Evolutionary conservation across 1,139 yeast species (phyloP).

Genomic region (Yamadazyma siamensis): DNA sequence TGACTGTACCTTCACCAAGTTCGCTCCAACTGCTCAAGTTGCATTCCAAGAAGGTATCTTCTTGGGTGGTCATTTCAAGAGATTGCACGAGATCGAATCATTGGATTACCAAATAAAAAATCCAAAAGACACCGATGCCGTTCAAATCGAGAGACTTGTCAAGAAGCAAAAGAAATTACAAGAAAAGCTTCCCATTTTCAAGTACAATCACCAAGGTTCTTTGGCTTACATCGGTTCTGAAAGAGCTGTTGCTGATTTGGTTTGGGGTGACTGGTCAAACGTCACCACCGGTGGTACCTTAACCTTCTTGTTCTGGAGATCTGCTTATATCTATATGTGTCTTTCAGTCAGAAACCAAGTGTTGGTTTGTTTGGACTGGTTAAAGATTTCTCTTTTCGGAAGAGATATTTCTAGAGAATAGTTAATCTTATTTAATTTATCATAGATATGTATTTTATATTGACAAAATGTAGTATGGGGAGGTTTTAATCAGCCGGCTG

Average conservation of each 20-base stretch:
- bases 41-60: constrained; percentile 93
- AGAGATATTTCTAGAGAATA: constrained; percentile 72
- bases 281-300: constrained; percentile 79
- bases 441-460: too few species aligned
- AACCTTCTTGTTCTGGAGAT: constrained; percentile 92
- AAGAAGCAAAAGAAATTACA: constrained; percentile 40
- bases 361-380: constrained; percentile 83
- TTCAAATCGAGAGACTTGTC: constrained; percentile 36
- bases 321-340: constrained; percentile 90
- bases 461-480: too few species aligned
- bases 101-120: constrained; percentile 39
- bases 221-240: constrained; percentile 85
- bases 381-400: constrained; percentile 81
- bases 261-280: constrained; percentile 83
- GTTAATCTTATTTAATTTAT: too few species aligned
- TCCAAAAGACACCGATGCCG: constrained; percentile 25
- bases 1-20: constrained; percentile 89
- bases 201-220: constrained; percentile 69
- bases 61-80: constrained; percentile 69
- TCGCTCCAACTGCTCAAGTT: constrained; percentile 96
- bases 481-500: too few species aligned
- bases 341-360: constrained; percentile 84
- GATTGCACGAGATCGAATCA: constrained; percentile 64
- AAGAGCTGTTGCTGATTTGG: constrained; percentile 89
- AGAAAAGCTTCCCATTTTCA: constrained; percentile 54